Percentiles rank a stretch among this genome's conserved stretches.
phyloP scores from a whole-genome alignment of 257 asterid genomes.

The Henckelia pumila region DNA sequence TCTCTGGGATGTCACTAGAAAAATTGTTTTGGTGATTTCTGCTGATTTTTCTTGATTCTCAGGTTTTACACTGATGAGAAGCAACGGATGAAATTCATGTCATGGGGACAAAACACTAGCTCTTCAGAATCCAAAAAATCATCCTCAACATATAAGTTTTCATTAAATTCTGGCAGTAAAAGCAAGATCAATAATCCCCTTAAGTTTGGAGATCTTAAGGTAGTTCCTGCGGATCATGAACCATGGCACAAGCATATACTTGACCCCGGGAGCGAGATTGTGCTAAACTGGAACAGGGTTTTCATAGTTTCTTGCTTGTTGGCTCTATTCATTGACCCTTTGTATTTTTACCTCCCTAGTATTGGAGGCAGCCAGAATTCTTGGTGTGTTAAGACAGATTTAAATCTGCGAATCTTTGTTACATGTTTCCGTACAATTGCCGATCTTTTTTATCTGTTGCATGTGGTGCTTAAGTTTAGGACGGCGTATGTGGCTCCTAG shows the following conservation, averaged over 20 bases:
- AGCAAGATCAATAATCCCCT: conserved; percentile 42
- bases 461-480: conserved; percentile 77
- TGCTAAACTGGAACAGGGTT: conserved; percentile 83
- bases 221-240: conserved; percentile 48
- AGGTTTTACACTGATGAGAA: conserved; percentile 80
- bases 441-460: conserved; percentile 79
- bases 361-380: conserved; percentile 55
- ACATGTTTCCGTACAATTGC: conserved; percentile 86
- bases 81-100: conserved; percentile 40
- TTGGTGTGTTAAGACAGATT: conserved; percentile 73
- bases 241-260: conserved; percentile 67
- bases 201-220: conserved; percentile 60
- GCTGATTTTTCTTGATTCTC: conserved; percentile 27
- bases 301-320: conserved; percentile 81
- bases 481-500: conserved; percentile 93
- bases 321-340: conserved; percentile 83
- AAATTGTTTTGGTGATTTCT: conserved; percentile 24
- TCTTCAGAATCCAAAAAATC: conserved; percentile 44
- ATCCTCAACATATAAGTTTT: conserved; percentile 37
- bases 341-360: conserved; percentile 82
- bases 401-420: conserved; percentile 67
- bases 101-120: conserved; percentile 52
- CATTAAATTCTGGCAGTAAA: conserved; percentile 44
- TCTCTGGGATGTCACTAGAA: neutral
- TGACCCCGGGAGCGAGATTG: conserved; percentile 88